Base-by-base conservation (phyloP, 1,139 yeast species). In the Pneumocystis jirovecii region DNA sequence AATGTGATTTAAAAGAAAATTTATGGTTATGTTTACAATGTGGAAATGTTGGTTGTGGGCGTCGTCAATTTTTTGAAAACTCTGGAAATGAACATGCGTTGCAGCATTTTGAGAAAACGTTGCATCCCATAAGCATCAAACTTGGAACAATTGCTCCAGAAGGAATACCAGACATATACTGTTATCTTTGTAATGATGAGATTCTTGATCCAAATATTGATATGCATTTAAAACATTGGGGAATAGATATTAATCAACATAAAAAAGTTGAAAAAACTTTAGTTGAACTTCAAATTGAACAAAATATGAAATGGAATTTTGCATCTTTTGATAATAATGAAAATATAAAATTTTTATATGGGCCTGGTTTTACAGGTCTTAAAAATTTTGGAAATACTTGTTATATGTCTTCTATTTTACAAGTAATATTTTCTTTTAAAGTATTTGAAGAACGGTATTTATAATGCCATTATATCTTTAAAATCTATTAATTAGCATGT, bases 301-400 rank as follows among this genome's bases (percentile, higher is more conserved):
- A 91, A 73, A 93, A 93, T 74, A 74, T 89, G 76, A 87, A 86
- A 71, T 95, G 97, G 97, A 96, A 91, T 69, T 93, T 95, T 74
- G 83, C 84, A 68, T 82, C 91, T 82, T 85, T 85, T 42, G 85
- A 85, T 61, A 84, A 84, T 1, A 79, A 83, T 68, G 83, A 82
- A 61, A 81, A 81, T 63, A 76, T 88, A 62, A 73, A 76, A 25
- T 89, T 91, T 0, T 77, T 89, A 0, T 85, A 80, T 76, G 95
- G 93, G 1, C 74, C 82, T 59, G 86, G 84, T 6, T 76, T 86
- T 66, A 85, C 95, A 0, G 99, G 98, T 0, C 76, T 95, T 73
- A 83, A 85, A 70, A 93, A 93, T 73, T 76, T 93, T 69, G 99
- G 99, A 2, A 93, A 93, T 72, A 87, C 96, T 0, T 93, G 99